Evolutionary conservation across 2,329 filamentous ascomycete genomes (phyloP).

Genomic region (Teratosphaeria pseudoeucalypti): DNA sequence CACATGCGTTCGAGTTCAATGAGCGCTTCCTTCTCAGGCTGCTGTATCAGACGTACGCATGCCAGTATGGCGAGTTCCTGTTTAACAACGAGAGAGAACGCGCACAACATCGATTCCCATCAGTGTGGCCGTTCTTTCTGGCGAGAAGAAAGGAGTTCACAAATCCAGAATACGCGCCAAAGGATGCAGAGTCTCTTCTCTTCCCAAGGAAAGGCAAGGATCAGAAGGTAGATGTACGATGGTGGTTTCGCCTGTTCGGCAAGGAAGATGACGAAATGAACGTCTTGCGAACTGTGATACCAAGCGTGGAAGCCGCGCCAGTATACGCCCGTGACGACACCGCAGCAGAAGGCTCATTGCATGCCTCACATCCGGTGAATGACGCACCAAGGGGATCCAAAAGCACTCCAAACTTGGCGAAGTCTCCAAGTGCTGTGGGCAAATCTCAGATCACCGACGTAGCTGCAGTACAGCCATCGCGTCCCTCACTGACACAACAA

Average conservation of each 20-base stretch:
- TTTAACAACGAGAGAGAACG: conserved; percentile 92
- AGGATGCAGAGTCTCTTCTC: conserved; percentile 71
- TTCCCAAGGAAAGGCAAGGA: conserved; percentile 49
- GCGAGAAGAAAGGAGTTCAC: conserved; percentile 69
- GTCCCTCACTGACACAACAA: conserved; percentile 2
- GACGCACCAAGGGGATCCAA: conserved; percentile 1
- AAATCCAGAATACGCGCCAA: conserved; percentile 67
- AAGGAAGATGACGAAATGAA: conserved; percentile 92
- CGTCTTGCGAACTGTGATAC: conserved; percentile 1
- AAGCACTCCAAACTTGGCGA: neutral
- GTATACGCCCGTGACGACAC: neutral
- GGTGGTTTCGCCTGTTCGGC: conserved; percentile 88
- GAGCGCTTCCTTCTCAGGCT: conserved; percentile 83
- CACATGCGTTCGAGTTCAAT: conserved; percentile 88
- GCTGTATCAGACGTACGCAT: conserved; percentile 88
- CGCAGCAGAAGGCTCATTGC: conserved; percentile 1
- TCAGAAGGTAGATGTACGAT: conserved; percentile 58
- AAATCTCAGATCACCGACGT: neutral
- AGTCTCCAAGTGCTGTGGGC: neutral
- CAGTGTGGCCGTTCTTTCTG: conserved; percentile 94
- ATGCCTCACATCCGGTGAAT: neutral
- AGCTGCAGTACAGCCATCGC: neutral
- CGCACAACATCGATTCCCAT: conserved; percentile 52
- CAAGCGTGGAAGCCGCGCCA: neutral
- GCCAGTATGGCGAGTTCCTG: conserved; percentile 93